Percentiles rank a stretch among this genome's conserved stretches.
Evolutionary conservation across 2,329 filamentous ascomycete species (phyloP).

Genomic region (Mollisiaceae sp.): DNA sequence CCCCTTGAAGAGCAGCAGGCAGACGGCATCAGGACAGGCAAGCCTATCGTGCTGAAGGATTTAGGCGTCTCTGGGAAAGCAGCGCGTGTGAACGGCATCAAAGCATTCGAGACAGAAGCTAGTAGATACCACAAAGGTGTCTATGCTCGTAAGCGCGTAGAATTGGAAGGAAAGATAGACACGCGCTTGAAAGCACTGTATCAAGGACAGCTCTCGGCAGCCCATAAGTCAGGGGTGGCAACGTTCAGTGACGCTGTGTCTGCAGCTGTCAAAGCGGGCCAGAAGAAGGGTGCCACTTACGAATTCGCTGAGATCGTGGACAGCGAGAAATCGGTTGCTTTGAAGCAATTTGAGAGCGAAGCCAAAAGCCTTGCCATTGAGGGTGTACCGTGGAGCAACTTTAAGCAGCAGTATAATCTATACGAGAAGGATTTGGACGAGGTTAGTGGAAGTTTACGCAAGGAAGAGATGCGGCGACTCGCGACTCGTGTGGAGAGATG

Average conservation of each 20-base stretch:
- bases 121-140: conserved; percentile 97
- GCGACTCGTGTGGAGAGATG: conserved; percentile 91
- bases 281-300: conserved; percentile 88
- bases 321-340: conserved; percentile 76
- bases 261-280: conserved; percentile 85
- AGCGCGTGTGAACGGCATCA: conserved; percentile 74
- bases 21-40: conserved; percentile 74
- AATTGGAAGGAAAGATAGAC: conserved; percentile 87
- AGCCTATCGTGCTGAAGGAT: conserved; percentile 72
- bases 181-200: conserved; percentile 87
- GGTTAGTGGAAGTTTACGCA: conserved; percentile 81
- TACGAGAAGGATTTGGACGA: conserved; percentile 93
- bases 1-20: conserved; percentile 88
- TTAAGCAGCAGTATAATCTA: conserved; percentile 76
- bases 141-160: conserved; percentile 81
- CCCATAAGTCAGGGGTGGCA: conserved; percentile 85
- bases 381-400: conserved; percentile 86
- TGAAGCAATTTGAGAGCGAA: conserved; percentile 77
- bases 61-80: conserved; percentile 75
- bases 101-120: conserved; percentile 87
- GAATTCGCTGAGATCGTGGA: conserved; percentile 96
- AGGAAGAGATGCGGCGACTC: conserved; percentile 94
- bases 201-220: conserved; percentile 83
- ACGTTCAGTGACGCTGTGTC: conserved; percentile 88
- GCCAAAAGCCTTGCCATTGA: conserved; percentile 77